Evolutionary conservation across 805 yeast genomes (phyloP).

Genomic region (Wickerhamiella lipophila): DNA sequence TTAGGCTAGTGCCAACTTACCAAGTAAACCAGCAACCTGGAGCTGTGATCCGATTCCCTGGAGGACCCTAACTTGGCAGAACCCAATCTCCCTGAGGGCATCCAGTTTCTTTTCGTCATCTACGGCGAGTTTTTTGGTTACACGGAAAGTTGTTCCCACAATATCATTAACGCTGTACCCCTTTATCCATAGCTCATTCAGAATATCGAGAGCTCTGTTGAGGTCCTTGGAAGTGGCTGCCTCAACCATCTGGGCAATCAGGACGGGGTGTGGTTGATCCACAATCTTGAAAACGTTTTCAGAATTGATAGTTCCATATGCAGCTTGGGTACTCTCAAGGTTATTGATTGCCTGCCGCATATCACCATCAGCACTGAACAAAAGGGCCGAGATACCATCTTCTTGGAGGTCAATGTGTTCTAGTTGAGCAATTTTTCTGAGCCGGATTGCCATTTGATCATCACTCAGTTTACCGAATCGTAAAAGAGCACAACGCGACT

Average conservation of each 20-base stretch:
- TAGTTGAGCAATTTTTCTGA: constrained; percentile 52
- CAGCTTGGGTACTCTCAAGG: constrained; percentile 85
- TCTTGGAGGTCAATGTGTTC: constrained; percentile 71
- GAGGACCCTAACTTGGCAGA: constrained; percentile 78
- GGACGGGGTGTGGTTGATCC: constrained; percentile 90
- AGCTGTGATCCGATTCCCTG: constrained; percentile 87
- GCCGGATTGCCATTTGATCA: constrained; percentile 67
- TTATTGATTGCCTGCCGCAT: constrained; percentile 97
- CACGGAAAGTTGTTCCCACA: constrained; percentile 79
- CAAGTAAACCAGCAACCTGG: constrained; percentile 73
- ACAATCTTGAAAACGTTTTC: constrained; percentile 91
- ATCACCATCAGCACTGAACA: constrained; percentile 95
- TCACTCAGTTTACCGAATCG: constrained; percentile 72
- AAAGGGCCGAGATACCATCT: constrained; percentile 84
- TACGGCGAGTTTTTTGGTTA: constrained; percentile 61
- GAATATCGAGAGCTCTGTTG: constrained; percentile 51
- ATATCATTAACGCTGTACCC: constrained; percentile 93
- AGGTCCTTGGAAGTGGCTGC: constrained; percentile 35
- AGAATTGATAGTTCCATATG: constrained; percentile 81
- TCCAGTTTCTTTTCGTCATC: constrained; percentile 61
- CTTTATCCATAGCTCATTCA: constrained; percentile 66
- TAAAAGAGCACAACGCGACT: constrained; percentile 89
- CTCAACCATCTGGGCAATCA: constrained; percentile 55
- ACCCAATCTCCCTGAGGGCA: constrained; percentile 74
- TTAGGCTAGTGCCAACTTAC: constrained; percentile 31